Evolutionary conservation across 805 yeast genomes (phyloP).

Genomic region (Ogataea paraovalis): DNA sequence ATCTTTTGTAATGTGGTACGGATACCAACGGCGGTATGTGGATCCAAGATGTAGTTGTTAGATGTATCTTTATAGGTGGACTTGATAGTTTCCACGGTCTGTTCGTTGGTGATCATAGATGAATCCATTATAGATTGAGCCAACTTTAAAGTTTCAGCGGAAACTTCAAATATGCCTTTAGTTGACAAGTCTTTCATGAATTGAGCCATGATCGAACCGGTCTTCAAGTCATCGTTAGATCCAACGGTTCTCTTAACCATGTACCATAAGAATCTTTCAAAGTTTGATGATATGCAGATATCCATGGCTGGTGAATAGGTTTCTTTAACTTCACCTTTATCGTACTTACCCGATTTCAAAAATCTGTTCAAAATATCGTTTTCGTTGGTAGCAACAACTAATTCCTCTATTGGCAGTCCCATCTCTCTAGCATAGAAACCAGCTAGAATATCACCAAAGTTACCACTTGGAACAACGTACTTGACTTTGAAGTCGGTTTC

Average conservation of each 20-base stretch:
- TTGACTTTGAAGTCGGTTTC: conserved; percentile 48
- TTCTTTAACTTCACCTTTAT: conserved; percentile 74
- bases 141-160: conserved; percentile 55
- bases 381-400: conserved; percentile 93
- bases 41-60: conserved; percentile 81
- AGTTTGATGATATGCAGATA: conserved; percentile 89
- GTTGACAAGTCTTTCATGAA: conserved; percentile 82
- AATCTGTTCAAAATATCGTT: conserved; percentile 94
- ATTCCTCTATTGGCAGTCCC: conserved; percentile 88
- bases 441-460: conserved; percentile 96
- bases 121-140: conserved; percentile 73
- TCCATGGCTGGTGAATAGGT: conserved; percentile 99
- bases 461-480: conserved; percentile 95
- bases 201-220: conserved; percentile 65
- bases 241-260: conserved; percentile 72
- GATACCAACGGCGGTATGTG: conserved; percentile 95
- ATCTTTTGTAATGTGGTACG: conserved; percentile 67
- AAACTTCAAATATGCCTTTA: conserved; percentile 72
- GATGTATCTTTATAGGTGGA: conserved; percentile 54
- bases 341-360: conserved; percentile 80
- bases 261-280: conserved; percentile 95
- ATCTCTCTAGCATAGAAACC: conserved; percentile 91
- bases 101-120: conserved; percentile 72
- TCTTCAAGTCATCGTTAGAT: conserved; percentile 52
- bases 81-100: conserved; percentile 78